Percentiles rank a stretch among this genome's conserved stretches.
These are phyloP conservation scores for Emmonsiellopsis sp. DNA, from an alignment of 2,329 filamentous ascomycete genomes.

Conservation along the genomic window DNA sequence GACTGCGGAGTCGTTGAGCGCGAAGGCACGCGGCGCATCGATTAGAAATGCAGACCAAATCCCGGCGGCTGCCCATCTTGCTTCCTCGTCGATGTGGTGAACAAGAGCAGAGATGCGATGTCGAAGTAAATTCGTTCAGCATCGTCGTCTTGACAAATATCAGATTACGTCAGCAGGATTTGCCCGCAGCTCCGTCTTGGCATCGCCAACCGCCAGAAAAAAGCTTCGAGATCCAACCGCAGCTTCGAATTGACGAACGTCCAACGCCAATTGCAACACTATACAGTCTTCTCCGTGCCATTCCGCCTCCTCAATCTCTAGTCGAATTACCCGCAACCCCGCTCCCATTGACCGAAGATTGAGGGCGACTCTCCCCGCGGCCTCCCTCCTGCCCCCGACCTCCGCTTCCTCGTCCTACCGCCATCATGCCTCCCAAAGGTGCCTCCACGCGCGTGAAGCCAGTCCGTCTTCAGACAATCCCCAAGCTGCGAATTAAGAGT, in stretches of 20 bases:
- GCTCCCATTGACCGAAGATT: too few species aligned
- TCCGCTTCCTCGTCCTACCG: not conserved
- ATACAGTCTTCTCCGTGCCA: too few species aligned
- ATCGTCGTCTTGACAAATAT: not conserved
- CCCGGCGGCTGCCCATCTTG: too few species aligned
- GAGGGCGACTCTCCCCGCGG: too few species aligned
- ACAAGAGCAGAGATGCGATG: not conserved
- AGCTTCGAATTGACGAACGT: not conserved
- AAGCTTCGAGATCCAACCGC: not conserved
- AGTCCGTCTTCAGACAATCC: conserved; percentile 37
- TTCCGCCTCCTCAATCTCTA: too few species aligned
- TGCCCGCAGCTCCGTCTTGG: not conserved
- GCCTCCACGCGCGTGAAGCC: conserved; percentile 35
- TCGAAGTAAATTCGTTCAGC: not conserved
- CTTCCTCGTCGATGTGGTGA: too few species aligned
- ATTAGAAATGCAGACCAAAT: not conserved
- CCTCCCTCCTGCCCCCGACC: not conserved
- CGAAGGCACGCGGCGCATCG: conserved; percentile 4
- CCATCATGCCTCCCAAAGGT: conserved; percentile 35
- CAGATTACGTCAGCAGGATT: too few species aligned
- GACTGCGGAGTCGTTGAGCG: not conserved
- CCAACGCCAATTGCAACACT: not conserved
- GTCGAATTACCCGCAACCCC: too few species aligned
- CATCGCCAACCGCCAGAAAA: not conserved
- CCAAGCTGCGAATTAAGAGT: conserved; percentile 52